phyloP scores from a whole-genome alignment of 768 basidiomycete genomes.

The Trametes cingulata region DNA sequence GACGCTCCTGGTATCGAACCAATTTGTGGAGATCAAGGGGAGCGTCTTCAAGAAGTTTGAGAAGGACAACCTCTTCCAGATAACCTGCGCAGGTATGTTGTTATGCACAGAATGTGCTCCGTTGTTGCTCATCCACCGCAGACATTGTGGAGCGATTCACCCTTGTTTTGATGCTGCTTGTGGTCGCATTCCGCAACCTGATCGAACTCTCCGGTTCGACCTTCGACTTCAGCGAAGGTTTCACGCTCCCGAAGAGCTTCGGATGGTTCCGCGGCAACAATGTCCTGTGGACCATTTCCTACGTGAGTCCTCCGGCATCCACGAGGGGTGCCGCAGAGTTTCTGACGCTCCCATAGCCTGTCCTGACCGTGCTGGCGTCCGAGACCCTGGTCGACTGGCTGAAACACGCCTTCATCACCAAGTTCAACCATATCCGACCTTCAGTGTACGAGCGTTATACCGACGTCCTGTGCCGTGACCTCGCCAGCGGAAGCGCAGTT shows the following conservation, averaged over 20 bases:
- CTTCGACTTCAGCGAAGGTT: slow-evolving; percentile 71
- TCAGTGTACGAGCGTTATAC: slow-evolving; percentile 94
- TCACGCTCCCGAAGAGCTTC: slow-evolving; percentile 79
- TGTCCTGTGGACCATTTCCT: slow-evolving; percentile 85
- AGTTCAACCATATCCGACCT: slow-evolving; percentile 97
- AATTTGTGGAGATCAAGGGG: slow-evolving; percentile 99
- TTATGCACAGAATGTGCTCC: background rate
- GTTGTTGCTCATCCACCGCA: slow-evolving; percentile 30
- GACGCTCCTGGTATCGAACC: slow-evolving; percentile 93
- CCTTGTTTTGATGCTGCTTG: slow-evolving; percentile 83
- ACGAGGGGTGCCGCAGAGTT: background rate
- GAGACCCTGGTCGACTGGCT: slow-evolving; percentile 98
- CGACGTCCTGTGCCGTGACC: slow-evolving; percentile 92
- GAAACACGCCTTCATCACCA: slow-evolving; percentile 99
- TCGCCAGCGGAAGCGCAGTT: slow-evolving; percentile 76
- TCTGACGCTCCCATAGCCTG: slow-evolving; percentile 60
- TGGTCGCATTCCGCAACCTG: slow-evolving; percentile 92
- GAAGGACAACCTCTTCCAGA: slow-evolving; percentile 97
- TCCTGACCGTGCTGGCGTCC: slow-evolving; percentile 84
- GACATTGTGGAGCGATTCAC: slow-evolving; percentile 99
- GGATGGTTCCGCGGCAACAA: slow-evolving; percentile 82
- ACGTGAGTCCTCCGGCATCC: slow-evolving; percentile 51
- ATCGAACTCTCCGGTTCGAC: slow-evolving; percentile 93
- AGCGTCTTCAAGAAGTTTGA: slow-evolving; percentile 99
- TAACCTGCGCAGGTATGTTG: slow-evolving; percentile 89